Evolutionary conservation across 176 grass and related monocot species (phyloP).

Genomic region (Poa annua): DNA sequence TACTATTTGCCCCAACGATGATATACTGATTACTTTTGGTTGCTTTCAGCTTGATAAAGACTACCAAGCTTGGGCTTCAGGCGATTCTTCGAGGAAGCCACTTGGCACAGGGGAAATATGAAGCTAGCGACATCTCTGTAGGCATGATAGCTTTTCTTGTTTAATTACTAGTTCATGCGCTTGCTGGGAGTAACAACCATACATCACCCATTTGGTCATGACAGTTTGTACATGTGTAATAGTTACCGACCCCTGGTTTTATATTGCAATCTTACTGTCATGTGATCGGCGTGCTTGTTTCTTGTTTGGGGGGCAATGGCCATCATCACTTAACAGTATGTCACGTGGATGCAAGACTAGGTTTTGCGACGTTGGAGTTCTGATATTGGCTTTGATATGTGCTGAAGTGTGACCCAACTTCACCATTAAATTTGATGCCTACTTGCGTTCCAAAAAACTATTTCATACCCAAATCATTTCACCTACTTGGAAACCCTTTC

Average conservation of each 20-base stretch:
- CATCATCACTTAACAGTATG: no score
- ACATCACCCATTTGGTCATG: conserved; percentile 24
- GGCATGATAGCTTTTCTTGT: conserved; percentile 30
- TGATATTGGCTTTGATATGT: no score
- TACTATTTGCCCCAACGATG: background rate
- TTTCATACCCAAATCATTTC: no score
- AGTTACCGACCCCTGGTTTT: background rate
- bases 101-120: conserved; percentile 94
- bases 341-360: no score
- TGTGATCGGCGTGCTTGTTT: no score
- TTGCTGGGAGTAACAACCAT: conserved; percentile 12
- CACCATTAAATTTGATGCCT: no score
- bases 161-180: conserved; percentile 17
- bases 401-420: no score
- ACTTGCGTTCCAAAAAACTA: no score
- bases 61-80: conserved; percentile 90
- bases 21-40: background rate
- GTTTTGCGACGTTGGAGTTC: no score
- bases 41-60: conserved; percentile 83
- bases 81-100: conserved; percentile 84
- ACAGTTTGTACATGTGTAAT: background rate
- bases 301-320: no score
- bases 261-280: background rate
- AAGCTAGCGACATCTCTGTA: conserved; percentile 37
- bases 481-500: no score